Evolutionary conservation across 371 early-diverging fungal genomes (phyloP).

Genomic region (Zychaea mexicana): DNA sequence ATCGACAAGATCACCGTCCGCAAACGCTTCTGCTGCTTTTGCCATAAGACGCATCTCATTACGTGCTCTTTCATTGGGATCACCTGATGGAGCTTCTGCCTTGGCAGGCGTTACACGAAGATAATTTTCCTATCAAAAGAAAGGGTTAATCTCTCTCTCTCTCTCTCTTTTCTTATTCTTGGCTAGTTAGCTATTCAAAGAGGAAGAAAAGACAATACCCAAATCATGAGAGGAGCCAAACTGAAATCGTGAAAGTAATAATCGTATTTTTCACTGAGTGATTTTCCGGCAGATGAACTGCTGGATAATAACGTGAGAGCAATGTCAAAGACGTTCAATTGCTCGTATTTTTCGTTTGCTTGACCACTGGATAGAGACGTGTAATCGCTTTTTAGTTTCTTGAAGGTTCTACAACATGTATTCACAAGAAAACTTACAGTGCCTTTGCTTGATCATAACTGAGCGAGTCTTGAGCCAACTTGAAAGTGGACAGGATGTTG

Average conservation of each 20-base stretch:
- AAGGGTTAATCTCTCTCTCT: background rate
- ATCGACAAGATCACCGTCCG: conserved; percentile 88
- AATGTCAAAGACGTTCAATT: conserved; percentile 87
- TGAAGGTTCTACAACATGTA: too few relatives aligned
- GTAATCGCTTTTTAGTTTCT: background rate
- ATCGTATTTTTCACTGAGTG: conserved; percentile 64
- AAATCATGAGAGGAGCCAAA: conserved; percentile 93
- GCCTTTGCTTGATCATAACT: conserved; percentile 81
- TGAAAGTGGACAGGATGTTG: conserved; percentile 92
- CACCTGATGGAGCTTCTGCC: conserved; percentile 13
- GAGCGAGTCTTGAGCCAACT: conserved; percentile 68
- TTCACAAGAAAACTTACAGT: conserved; percentile 47
- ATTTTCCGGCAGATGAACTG: conserved; percentile 63
- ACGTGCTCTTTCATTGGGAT: conserved; percentile 22
- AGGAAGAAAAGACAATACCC: conserved; percentile 52
- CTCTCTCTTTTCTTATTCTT: too few relatives aligned
- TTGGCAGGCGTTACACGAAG: conserved; percentile 32
- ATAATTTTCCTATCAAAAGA: conserved; percentile 49
- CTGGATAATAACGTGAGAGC: conserved; percentile 68
- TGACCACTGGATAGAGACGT: conserved; percentile 29
- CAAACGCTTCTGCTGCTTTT: conserved; percentile 91
- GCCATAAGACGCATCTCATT: conserved; percentile 63
- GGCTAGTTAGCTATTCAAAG: background rate
- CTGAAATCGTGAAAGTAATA: conserved; percentile 94
- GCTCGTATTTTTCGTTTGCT: conserved; percentile 80